Evolutionary conservation across 139 green algal species (phyloP).

Genomic region (Zygnema cylindricum): DNA sequence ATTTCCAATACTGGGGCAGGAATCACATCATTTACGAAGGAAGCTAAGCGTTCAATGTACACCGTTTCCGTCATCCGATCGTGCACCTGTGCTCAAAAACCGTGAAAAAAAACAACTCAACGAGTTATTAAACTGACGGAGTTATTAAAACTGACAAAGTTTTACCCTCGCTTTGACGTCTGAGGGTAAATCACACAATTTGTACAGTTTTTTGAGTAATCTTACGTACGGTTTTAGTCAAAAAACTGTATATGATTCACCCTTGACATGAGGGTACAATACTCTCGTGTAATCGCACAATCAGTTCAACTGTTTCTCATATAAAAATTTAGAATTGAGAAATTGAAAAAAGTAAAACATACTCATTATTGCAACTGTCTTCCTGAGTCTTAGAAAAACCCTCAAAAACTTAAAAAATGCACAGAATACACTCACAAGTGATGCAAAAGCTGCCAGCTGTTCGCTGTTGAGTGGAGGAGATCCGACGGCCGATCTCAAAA

Average conservation of each 20-base stretch:
- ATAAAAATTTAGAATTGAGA: background rate
- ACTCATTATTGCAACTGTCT: background rate
- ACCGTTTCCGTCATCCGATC: constrained; percentile 97
- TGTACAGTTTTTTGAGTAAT: too few species aligned
- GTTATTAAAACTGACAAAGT: too few species aligned
- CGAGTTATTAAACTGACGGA: too few species aligned
- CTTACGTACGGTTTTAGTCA: too few species aligned
- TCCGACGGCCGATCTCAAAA: constrained; percentile 62
- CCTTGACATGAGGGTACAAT: too few species aligned
- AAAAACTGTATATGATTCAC: too few species aligned
- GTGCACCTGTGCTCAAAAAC: constrained; percentile 80
- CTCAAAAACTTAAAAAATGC: background rate
- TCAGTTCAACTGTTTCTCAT: too few species aligned
- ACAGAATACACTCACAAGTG: constrained; percentile 53
- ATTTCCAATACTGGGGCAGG: constrained; percentile 83
- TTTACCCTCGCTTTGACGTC: too few species aligned
- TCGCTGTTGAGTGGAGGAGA: background rate
- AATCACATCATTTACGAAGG: constrained; percentile 67
- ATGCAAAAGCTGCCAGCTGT: constrained; percentile 52
- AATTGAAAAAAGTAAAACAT: background rate
- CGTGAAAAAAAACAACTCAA: too few species aligned
- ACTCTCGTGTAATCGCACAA: too few species aligned
- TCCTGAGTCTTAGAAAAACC: background rate
- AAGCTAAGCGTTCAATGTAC: constrained; percentile 78
- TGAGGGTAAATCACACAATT: too few species aligned